These are phyloP conservation scores for Neonectria neomacrospora DNA, from an alignment of 2,329 filamentous ascomycete genomes.

Conservation along the genomic window DNA sequence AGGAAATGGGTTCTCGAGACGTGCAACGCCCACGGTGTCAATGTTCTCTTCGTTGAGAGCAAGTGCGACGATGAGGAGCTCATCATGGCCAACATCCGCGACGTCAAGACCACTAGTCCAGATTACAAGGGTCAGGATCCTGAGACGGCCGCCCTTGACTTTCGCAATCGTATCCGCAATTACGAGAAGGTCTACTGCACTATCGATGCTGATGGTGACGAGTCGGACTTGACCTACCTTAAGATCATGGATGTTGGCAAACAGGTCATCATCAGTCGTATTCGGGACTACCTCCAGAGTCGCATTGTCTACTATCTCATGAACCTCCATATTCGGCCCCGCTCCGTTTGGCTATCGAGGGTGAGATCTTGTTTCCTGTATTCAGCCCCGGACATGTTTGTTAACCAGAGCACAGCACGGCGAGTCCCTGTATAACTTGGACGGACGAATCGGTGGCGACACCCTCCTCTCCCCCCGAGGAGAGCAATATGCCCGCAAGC, in stretches of 20 bases:
- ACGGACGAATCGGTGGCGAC: conserved; percentile 92
- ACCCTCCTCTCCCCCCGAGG: conserved; percentile 87
- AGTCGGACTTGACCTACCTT: conserved; percentile 90
- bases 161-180: conserved; percentile 92
- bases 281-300: conserved; percentile 96
- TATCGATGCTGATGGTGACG: conserved; percentile 82
- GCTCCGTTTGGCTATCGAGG: conserved; percentile 95
- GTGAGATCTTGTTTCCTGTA: conserved; percentile 62
- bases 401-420: conserved; percentile 73
- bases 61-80: conserved; percentile 96
- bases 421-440: conserved; percentile 91
- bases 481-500: conserved; percentile 84
- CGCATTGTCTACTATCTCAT: conserved; percentile 98
- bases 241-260: conserved; percentile 97
- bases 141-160: conserved; percentile 89
- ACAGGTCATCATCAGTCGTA: conserved; percentile 97
- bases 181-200: conserved; percentile 98
- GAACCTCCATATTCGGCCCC: conserved; percentile 96
- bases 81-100: conserved; percentile 97
- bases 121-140: conserved; percentile 96
- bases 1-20: conserved; percentile 90
- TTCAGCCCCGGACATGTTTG: background rate
- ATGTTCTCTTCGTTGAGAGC: conserved; percentile 95
- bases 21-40: conserved; percentile 79
- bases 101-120: conserved; percentile 96